Conservation (phyloP, 495 filamentous ascomycete species). For the Neurospora discreta region DNA sequence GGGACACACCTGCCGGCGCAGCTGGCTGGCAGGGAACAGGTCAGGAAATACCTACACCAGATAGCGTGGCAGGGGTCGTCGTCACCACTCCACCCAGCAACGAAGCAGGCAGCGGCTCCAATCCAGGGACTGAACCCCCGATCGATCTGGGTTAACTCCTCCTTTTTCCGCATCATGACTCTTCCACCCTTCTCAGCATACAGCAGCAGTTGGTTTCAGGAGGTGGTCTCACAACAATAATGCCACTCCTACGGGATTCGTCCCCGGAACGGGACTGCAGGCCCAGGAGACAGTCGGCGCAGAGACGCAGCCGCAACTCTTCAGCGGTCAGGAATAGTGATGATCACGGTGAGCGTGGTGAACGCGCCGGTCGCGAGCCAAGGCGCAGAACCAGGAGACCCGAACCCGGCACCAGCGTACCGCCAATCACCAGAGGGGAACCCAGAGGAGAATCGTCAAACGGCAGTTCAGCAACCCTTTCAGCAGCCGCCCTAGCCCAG, state of each 20-base stretch:
- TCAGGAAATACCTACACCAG: conserved; percentile 3
- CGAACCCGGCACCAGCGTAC: conserved; percentile 18
- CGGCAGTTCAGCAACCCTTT: conserved; percentile 21
- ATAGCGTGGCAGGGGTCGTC: conserved; percentile 5
- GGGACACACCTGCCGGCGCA: neutral
- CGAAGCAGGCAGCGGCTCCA: neutral
- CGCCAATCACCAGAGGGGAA: conserved; percentile 2
- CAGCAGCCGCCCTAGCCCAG: conserved; percentile 49
- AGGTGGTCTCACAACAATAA: neutral
- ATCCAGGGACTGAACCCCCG: neutral
- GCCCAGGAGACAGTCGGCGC: neutral
- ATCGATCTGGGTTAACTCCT: neutral
- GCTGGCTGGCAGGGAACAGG: neutral
- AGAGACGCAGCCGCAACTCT: neutral
- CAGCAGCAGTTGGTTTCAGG: neutral
- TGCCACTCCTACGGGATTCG: neutral
- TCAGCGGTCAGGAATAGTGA: neutral
- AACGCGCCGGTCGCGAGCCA: neutral
- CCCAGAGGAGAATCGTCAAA: conserved; percentile 8
- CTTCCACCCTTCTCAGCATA: neutral
- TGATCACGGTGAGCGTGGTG: neutral
- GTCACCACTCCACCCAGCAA: neutral
- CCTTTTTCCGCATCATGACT: neutral
- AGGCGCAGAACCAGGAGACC: conserved; percentile 3
- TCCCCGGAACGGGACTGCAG: neutral